Percentiles rank a stretch among this genome's conserved stretches.
Conservation (phyloP, 352 stramenopile genomes). For the Sclerospora graminicola region DNA sequence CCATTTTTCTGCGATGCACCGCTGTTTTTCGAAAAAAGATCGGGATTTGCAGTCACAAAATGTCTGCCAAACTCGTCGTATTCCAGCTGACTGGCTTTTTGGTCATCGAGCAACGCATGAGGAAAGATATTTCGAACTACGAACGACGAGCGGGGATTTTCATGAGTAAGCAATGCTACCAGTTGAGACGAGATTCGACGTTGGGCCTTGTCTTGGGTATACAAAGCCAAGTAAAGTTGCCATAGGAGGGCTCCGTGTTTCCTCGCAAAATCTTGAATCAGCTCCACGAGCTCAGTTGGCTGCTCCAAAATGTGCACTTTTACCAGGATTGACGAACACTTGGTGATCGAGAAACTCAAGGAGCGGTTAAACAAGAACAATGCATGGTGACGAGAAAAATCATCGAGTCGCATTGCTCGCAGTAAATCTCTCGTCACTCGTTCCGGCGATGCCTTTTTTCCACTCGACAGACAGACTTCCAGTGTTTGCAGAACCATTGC, state of each 20-base stretch:
- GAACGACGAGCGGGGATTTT: slow-evolving; percentile 74
- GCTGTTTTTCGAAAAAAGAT: slow-evolving; percentile 32
- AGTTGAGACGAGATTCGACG: slow-evolving; percentile 80
- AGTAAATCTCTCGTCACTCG: slow-evolving; percentile 61
- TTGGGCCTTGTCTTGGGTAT: slow-evolving; percentile 76
- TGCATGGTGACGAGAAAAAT: slow-evolving; percentile 79
- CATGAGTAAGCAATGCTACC: slow-evolving; percentile 75
- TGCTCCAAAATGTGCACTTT: slow-evolving; percentile 84
- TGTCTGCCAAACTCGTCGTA: slow-evolving; percentile 80
- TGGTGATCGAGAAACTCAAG: slow-evolving; percentile 76
- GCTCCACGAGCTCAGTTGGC: slow-evolving; percentile 73
- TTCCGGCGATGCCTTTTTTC: slow-evolving; percentile 79
- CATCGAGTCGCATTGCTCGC: slow-evolving; percentile 74
- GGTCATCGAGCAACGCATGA: slow-evolving; percentile 67
- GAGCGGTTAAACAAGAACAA: slow-evolving; percentile 82
- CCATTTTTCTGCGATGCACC: slow-evolving; percentile 36
- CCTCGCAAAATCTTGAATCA: slow-evolving; percentile 81
- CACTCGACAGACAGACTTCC: slow-evolving; percentile 77
- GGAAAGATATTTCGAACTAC: slow-evolving; percentile 81
- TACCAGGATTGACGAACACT: slow-evolving; percentile 79
- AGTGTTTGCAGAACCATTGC: slow-evolving; percentile 68
- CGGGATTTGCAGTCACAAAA: slow-evolving; percentile 40
- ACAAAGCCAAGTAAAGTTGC: slow-evolving; percentile 77
- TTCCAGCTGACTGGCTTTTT: slow-evolving; percentile 58
- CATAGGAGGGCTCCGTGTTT: slow-evolving; percentile 76